A percentile compares a stretch with the other conserved stretches of the same genome.
These are phyloP conservation scores for Apiospora marii DNA, from an alignment of 2,329 filamentous ascomycete genomes.

Conservation along the genomic window DNA sequence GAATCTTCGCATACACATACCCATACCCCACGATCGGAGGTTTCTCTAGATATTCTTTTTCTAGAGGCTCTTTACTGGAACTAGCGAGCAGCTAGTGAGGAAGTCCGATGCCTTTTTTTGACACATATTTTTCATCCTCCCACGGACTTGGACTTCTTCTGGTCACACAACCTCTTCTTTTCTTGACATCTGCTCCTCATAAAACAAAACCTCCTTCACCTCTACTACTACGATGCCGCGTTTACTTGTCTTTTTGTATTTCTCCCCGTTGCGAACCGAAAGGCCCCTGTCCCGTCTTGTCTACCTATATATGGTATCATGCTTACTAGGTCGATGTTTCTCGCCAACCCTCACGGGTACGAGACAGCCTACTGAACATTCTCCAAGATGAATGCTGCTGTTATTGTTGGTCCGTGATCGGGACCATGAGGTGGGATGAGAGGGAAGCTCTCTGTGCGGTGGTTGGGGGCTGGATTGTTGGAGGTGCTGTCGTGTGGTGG, in stretches of 20 bases:
- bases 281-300: background rate
- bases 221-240: constrained; percentile 13
- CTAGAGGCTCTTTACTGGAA: background rate
- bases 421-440: background rate
- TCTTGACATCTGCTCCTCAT: constrained; percentile 19
- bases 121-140: constrained; percentile 10
- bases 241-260: constrained; percentile 19
- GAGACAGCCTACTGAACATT: background rate
- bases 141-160: background rate
- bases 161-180: constrained; percentile 1
- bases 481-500: background rate
- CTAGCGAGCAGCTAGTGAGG: constrained; percentile 15
- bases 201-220: background rate
- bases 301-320: constrained; percentile 3
- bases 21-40: constrained; percentile 10
- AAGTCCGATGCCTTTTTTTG: constrained; percentile 15
- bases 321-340: background rate
- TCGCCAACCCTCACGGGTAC: too few relatives aligned
- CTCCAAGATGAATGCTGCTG: background rate
- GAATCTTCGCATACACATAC: constrained; percentile 4
- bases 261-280: constrained; percentile 19
- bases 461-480: background rate
- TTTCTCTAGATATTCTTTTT: background rate
- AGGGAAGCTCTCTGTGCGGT: background rate
- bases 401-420: background rate